phyloP scores from a whole-genome alignment of 306 rosid species.

The Lithocarpus polystachyus region DNA sequence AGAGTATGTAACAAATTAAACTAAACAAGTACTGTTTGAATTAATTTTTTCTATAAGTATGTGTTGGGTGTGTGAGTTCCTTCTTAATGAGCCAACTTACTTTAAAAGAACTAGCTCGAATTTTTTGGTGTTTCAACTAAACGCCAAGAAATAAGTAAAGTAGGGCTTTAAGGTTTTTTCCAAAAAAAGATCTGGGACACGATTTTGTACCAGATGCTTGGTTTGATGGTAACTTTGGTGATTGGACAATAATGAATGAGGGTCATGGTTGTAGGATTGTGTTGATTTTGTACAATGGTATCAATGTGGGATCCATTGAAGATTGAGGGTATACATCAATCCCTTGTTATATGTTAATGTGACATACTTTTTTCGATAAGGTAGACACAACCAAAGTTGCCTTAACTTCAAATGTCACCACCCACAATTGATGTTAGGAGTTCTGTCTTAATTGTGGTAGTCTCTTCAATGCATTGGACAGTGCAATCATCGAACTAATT shows the following conservation, averaged over 20 bases:
- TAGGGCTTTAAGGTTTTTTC: no score
- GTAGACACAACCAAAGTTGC: conserved; percentile 12
- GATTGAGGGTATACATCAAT: conserved; percentile 11
- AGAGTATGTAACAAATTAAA: conserved; percentile 57
- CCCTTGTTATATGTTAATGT: conserved; percentile 11
- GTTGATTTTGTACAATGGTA: conserved; percentile 28
- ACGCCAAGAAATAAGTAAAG: no score
- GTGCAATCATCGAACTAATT: not conserved
- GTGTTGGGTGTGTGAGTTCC: conserved; percentile 51
- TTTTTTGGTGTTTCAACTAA: no score
- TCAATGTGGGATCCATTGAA: conserved; percentile 70
- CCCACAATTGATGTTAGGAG: conserved; percentile 34
- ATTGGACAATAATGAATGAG: conserved; percentile 13
- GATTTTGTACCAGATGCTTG: conserved; percentile 23
- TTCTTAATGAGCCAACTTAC: conserved; percentile 27
- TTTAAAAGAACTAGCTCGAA: no score
- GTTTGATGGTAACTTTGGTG: conserved; percentile 14
- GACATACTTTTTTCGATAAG: conserved; percentile 19
- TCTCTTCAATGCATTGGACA: conserved; percentile 31
- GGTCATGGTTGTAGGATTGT: conserved; percentile 17
- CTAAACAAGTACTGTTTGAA: not conserved
- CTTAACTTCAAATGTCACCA: conserved; percentile 30
- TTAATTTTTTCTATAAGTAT: conserved; percentile 19
- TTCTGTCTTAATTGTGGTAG: conserved; percentile 19
- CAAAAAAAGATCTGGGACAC: no score